Percentiles rank a stretch among this genome's conserved stretches.
Evolutionary conservation across 2,329 filamentous ascomycete genomes (phyloP).

Genomic region (Escovopsis sp.): DNA sequence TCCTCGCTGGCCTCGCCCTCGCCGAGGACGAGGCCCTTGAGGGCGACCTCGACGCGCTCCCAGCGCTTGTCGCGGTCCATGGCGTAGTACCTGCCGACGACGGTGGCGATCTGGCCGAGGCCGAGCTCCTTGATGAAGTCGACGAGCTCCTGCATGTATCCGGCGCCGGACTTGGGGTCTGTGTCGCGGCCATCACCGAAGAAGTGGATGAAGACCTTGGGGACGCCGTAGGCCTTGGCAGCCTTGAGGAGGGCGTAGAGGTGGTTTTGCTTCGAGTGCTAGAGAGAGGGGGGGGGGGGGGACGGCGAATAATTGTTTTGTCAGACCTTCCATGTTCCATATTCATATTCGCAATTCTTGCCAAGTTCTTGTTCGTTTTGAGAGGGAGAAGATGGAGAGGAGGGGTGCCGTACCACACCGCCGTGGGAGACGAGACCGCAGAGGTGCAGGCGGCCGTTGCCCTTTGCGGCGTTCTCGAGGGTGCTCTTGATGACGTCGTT

Average conservation of each 20-base stretch:
- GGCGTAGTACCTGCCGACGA: slow-evolving; percentile 92
- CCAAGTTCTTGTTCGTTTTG: no score
- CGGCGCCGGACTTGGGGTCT: slow-evolving; percentile 84
- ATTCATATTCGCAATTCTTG: no score
- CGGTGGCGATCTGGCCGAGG: slow-evolving; percentile 73
- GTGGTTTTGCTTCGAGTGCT: slow-evolving; percentile 91
- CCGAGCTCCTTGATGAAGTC: slow-evolving; percentile 72
- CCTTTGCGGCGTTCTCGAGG: slow-evolving; percentile 66
- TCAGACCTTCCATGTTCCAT: no score
- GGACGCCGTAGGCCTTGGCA: slow-evolving; percentile 75
- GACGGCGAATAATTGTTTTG: no score
- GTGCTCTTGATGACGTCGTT: slow-evolving; percentile 63
- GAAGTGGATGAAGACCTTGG: slow-evolving; percentile 96
- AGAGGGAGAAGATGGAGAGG: no score
- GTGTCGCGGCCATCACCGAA: slow-evolving; percentile 97
- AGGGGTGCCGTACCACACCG: slow-evolving; percentile 48
- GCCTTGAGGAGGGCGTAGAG: slow-evolving; percentile 76
- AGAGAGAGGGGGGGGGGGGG: not conserved
- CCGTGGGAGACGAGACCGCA: slow-evolving; percentile 88
- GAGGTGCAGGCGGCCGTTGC: slow-evolving; percentile 84
- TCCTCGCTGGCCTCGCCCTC: slow-evolving; percentile 79
- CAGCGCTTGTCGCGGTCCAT: slow-evolving; percentile 99
- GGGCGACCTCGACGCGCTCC: slow-evolving; percentile 81
- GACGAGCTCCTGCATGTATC: slow-evolving; percentile 76
- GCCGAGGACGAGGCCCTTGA: slow-evolving; percentile 74